phyloP scores from a whole-genome alignment of 768 basidiomycete species.

The Termitomyces sp. region DNA sequence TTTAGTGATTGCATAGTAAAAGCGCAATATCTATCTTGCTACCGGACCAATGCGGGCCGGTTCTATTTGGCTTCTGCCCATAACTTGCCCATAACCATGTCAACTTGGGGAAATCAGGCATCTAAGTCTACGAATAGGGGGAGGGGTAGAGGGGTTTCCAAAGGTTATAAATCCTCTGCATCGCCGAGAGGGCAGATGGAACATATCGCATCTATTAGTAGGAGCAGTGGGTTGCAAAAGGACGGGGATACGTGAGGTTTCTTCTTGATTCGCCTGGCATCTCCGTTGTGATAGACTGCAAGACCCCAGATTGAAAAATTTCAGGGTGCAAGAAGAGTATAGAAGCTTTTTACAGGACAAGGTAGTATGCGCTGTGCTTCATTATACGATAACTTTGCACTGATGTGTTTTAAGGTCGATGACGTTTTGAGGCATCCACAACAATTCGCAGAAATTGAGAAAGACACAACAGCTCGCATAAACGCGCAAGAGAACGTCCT shows the following conservation, averaged over 20 bases:
- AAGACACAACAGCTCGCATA: constrained; percentile 30
- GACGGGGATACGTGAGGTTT: constrained; percentile 68
- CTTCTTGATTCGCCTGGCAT: not conserved
- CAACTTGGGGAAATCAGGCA: constrained; percentile 10
- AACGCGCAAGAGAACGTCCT: constrained; percentile 65
- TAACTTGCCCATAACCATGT: constrained; percentile 3
- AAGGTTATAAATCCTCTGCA: not conserved
- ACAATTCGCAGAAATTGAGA: constrained; percentile 24
- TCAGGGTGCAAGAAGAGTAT: constrained; percentile 60
- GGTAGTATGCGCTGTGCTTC: constrained; percentile 29
- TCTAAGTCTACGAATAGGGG: constrained; percentile 5
- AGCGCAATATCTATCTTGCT: not conserved
- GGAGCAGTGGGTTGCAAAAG: constrained; percentile 70
- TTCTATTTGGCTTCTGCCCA: not conserved
- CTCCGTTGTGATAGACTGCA: constrained; percentile 26
- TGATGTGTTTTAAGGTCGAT: constrained; percentile 34
- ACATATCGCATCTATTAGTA: constrained; percentile 65
- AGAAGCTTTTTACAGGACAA: constrained; percentile 59
- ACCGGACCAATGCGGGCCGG: not conserved
- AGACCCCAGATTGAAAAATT: constrained; percentile 52
- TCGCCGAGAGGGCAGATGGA: constrained; percentile 43
- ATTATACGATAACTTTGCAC: not conserved
- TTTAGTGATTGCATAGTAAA: not conserved
- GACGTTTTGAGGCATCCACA: constrained; percentile 38
- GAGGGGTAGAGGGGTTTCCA: not conserved